A percentile compares a stretch with the other conserved stretches of the same genome.
Evolutionary conservation across 208 protist species (phyloP).

Genomic region (Herpetomonas muscarum): DNA sequence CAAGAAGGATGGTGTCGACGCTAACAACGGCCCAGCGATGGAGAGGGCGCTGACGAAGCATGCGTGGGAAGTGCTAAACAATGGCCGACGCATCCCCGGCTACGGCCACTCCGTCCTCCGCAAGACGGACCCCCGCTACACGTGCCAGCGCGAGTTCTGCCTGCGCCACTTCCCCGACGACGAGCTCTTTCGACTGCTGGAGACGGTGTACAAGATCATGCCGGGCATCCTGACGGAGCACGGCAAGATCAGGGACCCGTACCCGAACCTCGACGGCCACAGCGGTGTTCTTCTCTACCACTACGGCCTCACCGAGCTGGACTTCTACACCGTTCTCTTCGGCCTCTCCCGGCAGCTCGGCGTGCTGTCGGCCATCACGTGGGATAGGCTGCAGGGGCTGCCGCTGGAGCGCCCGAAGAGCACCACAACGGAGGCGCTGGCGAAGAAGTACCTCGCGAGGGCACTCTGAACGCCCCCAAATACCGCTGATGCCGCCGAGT

Average conservation of each 20-base stretch:
- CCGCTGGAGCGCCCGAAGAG: conserved; percentile 98
- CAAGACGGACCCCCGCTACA: conserved; percentile 98
- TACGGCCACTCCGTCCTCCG: conserved; percentile 98
- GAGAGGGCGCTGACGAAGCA: conserved; percentile 81
- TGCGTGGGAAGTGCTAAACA: conserved; percentile 91
- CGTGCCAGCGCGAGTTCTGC: conserved; percentile 96
- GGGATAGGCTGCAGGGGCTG: conserved; percentile 92
- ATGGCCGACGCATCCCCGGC: conserved; percentile 90
- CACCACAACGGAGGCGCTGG: conserved; percentile 78
- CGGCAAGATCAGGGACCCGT: conserved; percentile 98
- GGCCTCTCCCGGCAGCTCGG: conserved; percentile 95
- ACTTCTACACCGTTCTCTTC: conserved; percentile 98
- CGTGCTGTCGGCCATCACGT: conserved; percentile 92
- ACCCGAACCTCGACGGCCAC: conserved; percentile 98
- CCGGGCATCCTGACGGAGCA: conserved; percentile 95
- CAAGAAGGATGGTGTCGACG: conserved; percentile 41
- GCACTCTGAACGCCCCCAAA: conserved; percentile 2
- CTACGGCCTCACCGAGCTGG: conserved; percentile 95
- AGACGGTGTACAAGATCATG: conserved; percentile 90
- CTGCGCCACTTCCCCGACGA: conserved; percentile 95
- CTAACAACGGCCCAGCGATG: conserved; percentile 45
- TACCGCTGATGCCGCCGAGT: too few species aligned
- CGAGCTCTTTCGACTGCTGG: conserved; percentile 94
- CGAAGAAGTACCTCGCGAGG: conserved; percentile 51
- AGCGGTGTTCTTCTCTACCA: conserved; percentile 91